These are phyloP conservation scores for Fonsecaea multimorphosa DNA, from an alignment of 2,329 filamentous ascomycete genomes.

Conservation along the genomic window DNA sequence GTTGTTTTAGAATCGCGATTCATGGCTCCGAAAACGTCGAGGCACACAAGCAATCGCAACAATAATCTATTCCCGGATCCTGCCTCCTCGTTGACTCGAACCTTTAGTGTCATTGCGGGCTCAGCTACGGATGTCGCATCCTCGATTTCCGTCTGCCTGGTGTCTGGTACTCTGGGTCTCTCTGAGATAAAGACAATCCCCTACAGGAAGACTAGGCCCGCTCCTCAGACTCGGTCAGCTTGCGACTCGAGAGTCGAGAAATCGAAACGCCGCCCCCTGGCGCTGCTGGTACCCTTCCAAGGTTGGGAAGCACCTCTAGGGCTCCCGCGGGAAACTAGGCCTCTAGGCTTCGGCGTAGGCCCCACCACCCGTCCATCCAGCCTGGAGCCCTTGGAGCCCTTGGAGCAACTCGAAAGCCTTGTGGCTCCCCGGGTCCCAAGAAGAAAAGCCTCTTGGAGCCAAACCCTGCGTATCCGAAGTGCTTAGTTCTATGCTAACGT, in stretches of 20 bases:
- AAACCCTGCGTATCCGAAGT: conserved; percentile 26
- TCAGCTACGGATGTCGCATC: conserved; percentile 13
- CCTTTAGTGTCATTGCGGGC: conserved; percentile 16
- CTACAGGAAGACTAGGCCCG: conserved; percentile 7
- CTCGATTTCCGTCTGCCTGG: conserved; percentile 12
- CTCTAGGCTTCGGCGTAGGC: conserved; percentile 21
- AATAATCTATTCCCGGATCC: conserved; percentile 15
- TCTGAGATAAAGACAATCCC: conserved; percentile 4
- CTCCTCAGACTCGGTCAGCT: conserved; percentile 12
- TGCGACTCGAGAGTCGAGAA: conserved; percentile 21
- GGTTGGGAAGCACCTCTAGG: conserved; percentile 10
- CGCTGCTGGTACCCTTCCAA: conserved; percentile 1
- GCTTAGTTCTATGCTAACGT: conserved; percentile 13
- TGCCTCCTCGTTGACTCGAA: conserved; percentile 15
- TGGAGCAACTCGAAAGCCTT: conserved; percentile 29
- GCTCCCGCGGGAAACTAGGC: conserved; percentile 12
- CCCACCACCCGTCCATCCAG: conserved; percentile 32
- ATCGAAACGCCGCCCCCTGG: conserved; percentile 8
- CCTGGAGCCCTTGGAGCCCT: conserved; percentile 2
- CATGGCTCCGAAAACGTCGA: conserved; percentile 4
- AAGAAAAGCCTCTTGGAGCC: conserved; percentile 28
- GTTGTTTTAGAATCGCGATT: conserved; percentile 15
- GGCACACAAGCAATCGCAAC: conserved; percentile 6
- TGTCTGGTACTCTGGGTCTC: background rate
- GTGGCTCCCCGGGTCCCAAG: conserved; percentile 30